Conservation (phyloP, 805 yeast genomes). For the Metschnikowia arizonensis region DNA sequence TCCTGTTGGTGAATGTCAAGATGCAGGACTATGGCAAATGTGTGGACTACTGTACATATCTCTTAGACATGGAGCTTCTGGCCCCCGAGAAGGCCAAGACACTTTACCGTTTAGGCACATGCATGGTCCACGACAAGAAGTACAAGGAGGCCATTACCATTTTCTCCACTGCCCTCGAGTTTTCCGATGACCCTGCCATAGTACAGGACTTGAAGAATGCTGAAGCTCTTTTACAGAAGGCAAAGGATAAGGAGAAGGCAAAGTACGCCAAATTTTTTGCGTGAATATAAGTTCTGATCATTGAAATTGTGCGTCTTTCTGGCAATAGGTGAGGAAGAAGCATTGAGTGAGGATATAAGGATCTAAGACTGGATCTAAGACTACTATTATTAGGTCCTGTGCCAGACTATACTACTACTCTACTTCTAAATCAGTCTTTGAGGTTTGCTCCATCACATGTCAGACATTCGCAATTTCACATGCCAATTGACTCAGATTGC, state of each 20-base stretch:
- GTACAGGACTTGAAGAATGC: conserved; percentile 40
- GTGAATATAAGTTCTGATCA: too few relatives aligned
- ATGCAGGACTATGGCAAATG: conserved; percentile 46
- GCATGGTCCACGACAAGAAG: conserved; percentile 42
- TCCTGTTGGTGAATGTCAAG: conserved; percentile 54
- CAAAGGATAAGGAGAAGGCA: conserved; percentile 48
- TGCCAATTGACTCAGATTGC: too few relatives aligned
- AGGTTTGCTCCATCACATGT: too few relatives aligned
- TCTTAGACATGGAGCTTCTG: conserved; percentile 47
- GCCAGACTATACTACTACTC: too few relatives aligned
- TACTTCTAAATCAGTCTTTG: too few relatives aligned
- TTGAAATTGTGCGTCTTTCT: too few relatives aligned
- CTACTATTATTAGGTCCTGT: too few relatives aligned
- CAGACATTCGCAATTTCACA: too few relatives aligned
- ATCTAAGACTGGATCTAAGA: too few relatives aligned
- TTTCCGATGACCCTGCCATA: conserved; percentile 47
- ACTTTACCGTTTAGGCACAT: conserved; percentile 49
- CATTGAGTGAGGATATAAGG: too few relatives aligned
- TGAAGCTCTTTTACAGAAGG: conserved; percentile 36
- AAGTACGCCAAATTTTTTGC: conserved; percentile 62
- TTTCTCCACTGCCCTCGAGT: conserved; percentile 40
- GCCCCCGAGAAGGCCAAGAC: conserved; percentile 53
- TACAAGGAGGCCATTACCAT: conserved; percentile 48
- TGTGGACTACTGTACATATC: conserved; percentile 50
- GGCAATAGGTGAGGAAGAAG: too few relatives aligned